Percentiles rank a stretch among this genome's conserved stretches.
Conservation (phyloP, 352 stramenopile genomes). For the Phytophthora melonis region DNA sequence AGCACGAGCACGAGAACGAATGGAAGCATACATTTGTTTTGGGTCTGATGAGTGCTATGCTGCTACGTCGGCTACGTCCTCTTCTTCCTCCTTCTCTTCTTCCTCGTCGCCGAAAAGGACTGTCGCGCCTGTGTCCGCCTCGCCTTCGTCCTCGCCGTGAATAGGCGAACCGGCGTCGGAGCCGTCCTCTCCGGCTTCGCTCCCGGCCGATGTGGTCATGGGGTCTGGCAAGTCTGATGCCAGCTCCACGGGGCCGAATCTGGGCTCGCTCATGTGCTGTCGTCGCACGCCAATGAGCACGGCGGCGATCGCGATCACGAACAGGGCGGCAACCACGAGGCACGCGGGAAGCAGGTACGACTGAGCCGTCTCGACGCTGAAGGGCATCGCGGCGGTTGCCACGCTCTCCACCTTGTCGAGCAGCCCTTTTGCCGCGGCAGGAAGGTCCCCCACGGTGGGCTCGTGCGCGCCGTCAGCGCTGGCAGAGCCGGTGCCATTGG, state of each 20-base stretch:
- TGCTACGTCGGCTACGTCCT: neutral
- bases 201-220: conserved; percentile 26
- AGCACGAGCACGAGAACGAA: neutral
- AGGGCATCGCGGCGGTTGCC: conserved; percentile 21
- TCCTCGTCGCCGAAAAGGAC: conserved; percentile 21
- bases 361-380: conserved; percentile 14
- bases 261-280: conserved; percentile 41
- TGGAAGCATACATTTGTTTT: conserved; percentile 2
- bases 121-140: conserved; percentile 21
- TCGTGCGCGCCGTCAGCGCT: conserved; percentile 1
- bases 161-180: neutral
- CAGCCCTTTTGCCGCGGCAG: neutral
- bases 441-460: conserved; percentile 15
- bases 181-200: neutral
- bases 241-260: conserved; percentile 39
- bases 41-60: conserved; percentile 24
- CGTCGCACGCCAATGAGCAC: conserved; percentile 36
- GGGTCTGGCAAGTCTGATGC: conserved; percentile 41
- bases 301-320: conserved; percentile 28
- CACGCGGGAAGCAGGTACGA: conserved; percentile 15
- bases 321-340: conserved; percentile 17
- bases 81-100: conserved; percentile 23
- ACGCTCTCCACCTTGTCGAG: conserved; percentile 28
- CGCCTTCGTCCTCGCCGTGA: conserved; percentile 19
- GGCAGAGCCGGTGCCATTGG: conserved; percentile 5